phyloP scores from a whole-genome alignment of 169 alveolate genomes.

The Plasmodium cynomolgi region DNA sequence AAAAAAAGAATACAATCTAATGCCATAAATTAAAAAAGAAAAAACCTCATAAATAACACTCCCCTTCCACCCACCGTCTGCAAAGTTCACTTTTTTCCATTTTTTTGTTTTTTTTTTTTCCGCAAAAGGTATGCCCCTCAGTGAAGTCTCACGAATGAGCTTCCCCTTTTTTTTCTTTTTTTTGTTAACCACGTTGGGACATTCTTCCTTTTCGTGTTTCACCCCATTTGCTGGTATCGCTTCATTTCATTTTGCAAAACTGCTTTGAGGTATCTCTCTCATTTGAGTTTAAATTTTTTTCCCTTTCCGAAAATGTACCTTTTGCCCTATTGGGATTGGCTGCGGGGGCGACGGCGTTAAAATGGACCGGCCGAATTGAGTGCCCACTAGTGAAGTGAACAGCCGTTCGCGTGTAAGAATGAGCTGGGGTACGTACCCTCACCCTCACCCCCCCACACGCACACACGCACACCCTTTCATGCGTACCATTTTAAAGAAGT shows the following conservation, averaged over 20 bases:
- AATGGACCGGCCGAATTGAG: neutral
- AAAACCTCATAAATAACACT: neutral
- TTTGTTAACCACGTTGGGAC: slow-evolving; percentile 1
- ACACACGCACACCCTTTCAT: neutral
- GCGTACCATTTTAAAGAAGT: neutral
- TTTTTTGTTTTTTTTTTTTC: neutral
- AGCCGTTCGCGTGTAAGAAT: neutral
- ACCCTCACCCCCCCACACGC: no score
- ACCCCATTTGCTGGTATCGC: neutral
- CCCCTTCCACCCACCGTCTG: neutral
- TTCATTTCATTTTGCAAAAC: neutral
- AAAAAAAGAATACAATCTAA: neutral
- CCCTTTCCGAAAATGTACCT: neutral
- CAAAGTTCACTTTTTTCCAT: neutral
- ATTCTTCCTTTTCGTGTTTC: neutral
- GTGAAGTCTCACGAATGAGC: neutral
- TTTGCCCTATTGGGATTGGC: neutral
- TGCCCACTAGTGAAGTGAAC: neutral
- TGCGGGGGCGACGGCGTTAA: neutral
- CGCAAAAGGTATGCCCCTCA: neutral
- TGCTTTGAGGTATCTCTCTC: neutral
- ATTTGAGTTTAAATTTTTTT: neutral
- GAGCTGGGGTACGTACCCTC: neutral
- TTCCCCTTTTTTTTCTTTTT: neutral
- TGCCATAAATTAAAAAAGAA: neutral